Percentiles rank a stretch among this genome's conserved stretches.
Evolutionary conservation across 495 filamentous ascomycete species (phyloP).

Genomic region (Penicillium mononematosum): DNA sequence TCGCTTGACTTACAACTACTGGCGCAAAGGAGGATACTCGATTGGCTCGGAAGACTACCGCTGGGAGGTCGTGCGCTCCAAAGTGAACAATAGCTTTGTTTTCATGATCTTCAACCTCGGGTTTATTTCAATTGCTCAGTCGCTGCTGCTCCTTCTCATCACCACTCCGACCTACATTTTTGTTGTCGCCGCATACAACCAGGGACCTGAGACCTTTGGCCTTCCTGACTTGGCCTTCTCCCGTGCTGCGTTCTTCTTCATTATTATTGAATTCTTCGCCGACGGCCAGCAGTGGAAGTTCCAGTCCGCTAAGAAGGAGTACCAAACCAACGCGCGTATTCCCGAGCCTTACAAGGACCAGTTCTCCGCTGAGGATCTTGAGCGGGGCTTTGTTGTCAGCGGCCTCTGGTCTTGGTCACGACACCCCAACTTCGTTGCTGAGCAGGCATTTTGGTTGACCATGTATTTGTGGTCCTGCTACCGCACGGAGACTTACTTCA

Average conservation of each 20-base stretch:
- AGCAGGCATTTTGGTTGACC: slow-evolving; percentile 86
- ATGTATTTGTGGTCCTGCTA: slow-evolving; percentile 86
- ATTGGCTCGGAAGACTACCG: slow-evolving; percentile 92
- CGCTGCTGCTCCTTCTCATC: slow-evolving; percentile 63
- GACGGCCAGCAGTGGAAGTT: slow-evolving; percentile 95
- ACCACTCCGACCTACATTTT: slow-evolving; percentile 82
- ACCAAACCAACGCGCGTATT: slow-evolving; percentile 69
- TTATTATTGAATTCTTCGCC: slow-evolving; percentile 75
- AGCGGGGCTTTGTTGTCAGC: slow-evolving; percentile 83
- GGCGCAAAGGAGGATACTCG: slow-evolving; percentile 88
- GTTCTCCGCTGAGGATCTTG: slow-evolving; percentile 68
- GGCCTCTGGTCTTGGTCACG: slow-evolving; percentile 85
- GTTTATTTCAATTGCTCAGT: slow-evolving; percentile 87
- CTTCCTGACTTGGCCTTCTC: slow-evolving; percentile 67
- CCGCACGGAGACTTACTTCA: slow-evolving; percentile 64
- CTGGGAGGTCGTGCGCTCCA: slow-evolving; percentile 61
- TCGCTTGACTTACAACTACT: slow-evolving; percentile 94
- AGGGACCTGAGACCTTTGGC: slow-evolving; percentile 42
- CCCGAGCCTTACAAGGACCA: slow-evolving; percentile 46
- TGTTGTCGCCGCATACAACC: slow-evolving; percentile 54
- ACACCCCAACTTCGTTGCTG: slow-evolving; percentile 92
- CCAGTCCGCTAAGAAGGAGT: slow-evolving; percentile 75
- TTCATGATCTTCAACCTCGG: slow-evolving; percentile 83
- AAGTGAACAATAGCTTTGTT: slow-evolving; percentile 50
- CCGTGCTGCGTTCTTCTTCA: slow-evolving; percentile 62